Base-by-base conservation (phyloP, 2,329 filamentous ascomycete genomes). In the Epichloe coenophiala region DNA sequence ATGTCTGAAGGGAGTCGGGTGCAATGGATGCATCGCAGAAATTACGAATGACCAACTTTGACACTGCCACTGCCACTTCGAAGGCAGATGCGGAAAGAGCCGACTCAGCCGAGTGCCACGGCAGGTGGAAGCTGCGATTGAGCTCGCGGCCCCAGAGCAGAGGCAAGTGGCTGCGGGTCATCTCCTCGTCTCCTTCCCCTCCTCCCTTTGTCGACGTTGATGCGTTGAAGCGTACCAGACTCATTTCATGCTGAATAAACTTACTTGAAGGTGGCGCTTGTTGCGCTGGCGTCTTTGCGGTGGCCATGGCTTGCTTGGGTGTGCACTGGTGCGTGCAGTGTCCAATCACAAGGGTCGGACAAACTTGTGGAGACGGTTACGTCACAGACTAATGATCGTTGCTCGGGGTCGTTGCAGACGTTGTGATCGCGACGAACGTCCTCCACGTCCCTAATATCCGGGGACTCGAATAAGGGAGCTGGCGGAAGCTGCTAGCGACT, bases 281-380 rank as follows among this genome's bases (percentile, higher is more conserved):
- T 39, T 51, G 53, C 35, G 49, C 48, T 6, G 51, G 44, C 19
- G 53, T 39, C 27, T 53, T 56, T 42, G 52, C 13, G 51, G 51
- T 38, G 33, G 51, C 49, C 47, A 51, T 52, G 7, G 38, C 47
- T 17, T 17, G 48, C 21, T 39, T 23, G 11, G 11, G 17, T 17
- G 17, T 17, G 17, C 17, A 17, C 17, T 17, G 17, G 17, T 17
- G 17, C 17, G 17, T 2, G 17, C 17, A 9, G 7, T 27, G 27
- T 27, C 7, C 27, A 27, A 27, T 1, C 27, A 27, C 27, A 8
- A 3, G 27, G 27, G 27, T 1, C 27, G 27, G 7, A 9, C 27
- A 31, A 31, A 31, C 27, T 31, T 31, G 37, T n/a, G 19, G 27
- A 4, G 27, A 31, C 9, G 27, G 40, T 42, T 42, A 19, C 40